Evolutionary conservation across 305 asterid genomes (phyloP).

Genomic region (Fraxinus floribunda): DNA sequence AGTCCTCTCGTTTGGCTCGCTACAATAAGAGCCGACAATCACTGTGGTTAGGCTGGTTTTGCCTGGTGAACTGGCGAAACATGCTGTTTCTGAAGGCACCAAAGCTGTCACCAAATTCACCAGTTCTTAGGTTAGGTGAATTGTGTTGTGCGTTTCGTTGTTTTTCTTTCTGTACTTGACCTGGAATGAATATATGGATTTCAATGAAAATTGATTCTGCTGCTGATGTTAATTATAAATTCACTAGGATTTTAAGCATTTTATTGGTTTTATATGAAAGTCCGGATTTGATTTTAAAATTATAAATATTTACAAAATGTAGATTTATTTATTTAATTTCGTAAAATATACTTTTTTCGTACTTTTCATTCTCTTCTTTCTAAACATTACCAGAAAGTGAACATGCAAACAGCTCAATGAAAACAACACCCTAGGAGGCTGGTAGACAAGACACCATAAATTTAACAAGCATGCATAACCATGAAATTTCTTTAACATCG

Average conservation of each 20-base stretch:
- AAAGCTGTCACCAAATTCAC: constrained; percentile 50
- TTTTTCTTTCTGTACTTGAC: not conserved
- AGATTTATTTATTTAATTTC: too few relatives aligned
- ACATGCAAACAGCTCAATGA: not conserved
- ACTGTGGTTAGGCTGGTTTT: constrained; percentile 38
- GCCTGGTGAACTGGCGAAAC: constrained; percentile 47
- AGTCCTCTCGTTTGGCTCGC: too few relatives aligned
- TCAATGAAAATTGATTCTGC: not conserved
- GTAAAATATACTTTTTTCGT: too few relatives aligned
- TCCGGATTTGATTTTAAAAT: too few relatives aligned
- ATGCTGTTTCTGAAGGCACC: constrained; percentile 47
- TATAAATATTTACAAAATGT: too few relatives aligned
- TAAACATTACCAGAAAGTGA: not conserved
- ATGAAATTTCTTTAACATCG: not conserved
- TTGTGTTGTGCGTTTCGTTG: not conserved
- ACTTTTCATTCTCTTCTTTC: too few relatives aligned
- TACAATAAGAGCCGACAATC: too few relatives aligned
- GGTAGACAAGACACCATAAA: not conserved
- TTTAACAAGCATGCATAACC: not conserved
- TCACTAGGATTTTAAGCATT: not conserved
- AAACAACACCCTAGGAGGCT: not conserved
- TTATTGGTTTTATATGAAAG: not conserved
- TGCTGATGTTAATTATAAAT: not conserved
- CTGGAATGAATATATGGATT: not conserved
- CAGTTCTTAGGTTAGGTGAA: constrained; percentile 23